Percentiles rank a stretch among this genome's conserved stretches.
Evolutionary conservation across 108 stramenopile species (phyloP).

Genomic region (Fragilariopsis cylindrus): DNA sequence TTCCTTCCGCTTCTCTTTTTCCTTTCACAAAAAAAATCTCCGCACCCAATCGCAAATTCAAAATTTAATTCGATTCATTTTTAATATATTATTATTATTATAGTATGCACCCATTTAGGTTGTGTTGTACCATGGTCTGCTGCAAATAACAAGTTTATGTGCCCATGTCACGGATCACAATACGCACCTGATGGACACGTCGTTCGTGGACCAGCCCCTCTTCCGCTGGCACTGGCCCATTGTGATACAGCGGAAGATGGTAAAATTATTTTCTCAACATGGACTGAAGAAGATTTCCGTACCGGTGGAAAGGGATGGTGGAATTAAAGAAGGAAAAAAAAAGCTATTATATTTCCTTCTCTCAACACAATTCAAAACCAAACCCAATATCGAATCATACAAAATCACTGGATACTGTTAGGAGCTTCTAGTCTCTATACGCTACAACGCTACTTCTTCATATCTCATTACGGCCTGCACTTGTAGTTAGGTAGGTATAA

Average conservation of each 20-base stretch:
- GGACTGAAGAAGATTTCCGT: conserved; percentile 97
- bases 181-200: conserved; percentile 93
- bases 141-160: conserved; percentile 98
- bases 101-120: conserved; percentile 98
- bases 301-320: conserved; percentile 96
- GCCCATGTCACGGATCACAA: conserved; percentile 99
- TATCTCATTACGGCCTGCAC: too few species aligned
- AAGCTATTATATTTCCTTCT: too few species aligned
- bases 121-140: conserved; percentile 99
- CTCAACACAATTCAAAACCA: too few species aligned
- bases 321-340: conserved; percentile 55
- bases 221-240: conserved; percentile 95
- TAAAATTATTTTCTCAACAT: conserved; percentile 88
- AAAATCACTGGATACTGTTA: too few species aligned
- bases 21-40: not conserved
- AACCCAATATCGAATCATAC: too few species aligned
- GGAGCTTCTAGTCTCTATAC: too few species aligned
- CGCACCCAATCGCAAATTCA: not conserved
- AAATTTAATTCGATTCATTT: not conserved
- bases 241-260: conserved; percentile 82
- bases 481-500: too few species aligned
- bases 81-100: conserved; percentile 20
- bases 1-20: not conserved
- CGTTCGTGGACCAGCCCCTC: conserved; percentile 96
- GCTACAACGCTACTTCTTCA: too few species aligned